phyloP scores from a whole-genome alignment of 495 filamentous ascomycete species.

The Hyaloscypha variabilis region DNA sequence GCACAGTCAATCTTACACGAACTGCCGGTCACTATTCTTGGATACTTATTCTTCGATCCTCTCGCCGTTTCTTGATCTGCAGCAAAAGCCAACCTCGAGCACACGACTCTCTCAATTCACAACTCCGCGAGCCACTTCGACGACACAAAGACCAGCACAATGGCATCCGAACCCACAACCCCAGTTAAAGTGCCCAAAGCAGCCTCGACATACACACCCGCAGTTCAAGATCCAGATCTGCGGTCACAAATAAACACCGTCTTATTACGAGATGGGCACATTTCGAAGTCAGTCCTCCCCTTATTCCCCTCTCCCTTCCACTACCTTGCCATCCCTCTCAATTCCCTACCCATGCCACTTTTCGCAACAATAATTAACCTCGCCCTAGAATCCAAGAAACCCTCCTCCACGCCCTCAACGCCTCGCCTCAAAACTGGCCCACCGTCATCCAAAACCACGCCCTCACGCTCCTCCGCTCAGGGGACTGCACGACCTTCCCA shows the following conservation, averaged over 20 bases:
- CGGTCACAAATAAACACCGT: slow-evolving; percentile 54
- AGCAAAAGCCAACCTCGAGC: neutral
- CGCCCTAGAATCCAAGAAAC: slow-evolving; percentile 56
- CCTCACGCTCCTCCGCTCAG: slow-evolving; percentile 52
- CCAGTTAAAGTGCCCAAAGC: slow-evolving; percentile 55
- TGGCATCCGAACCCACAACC: slow-evolving; percentile 43
- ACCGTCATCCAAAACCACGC: slow-evolving; percentile 49
- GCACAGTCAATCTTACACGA: neutral
- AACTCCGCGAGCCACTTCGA: neutral
- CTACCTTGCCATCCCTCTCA: neutral
- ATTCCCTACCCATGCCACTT: neutral
- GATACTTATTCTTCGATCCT: neutral
- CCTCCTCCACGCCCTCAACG: slow-evolving; percentile 54
- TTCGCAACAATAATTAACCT: slow-evolving; percentile 4
- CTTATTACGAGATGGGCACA: slow-evolving; percentile 50
- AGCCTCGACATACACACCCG: slow-evolving; percentile 50
- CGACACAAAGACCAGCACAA: slow-evolving; percentile 9
- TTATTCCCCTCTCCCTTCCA: neutral
- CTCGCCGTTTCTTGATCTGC: neutral
- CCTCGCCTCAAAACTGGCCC: slow-evolving; percentile 56
- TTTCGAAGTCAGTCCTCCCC: slow-evolving; percentile 42
- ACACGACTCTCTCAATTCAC: neutral
- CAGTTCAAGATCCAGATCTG: slow-evolving; percentile 53
- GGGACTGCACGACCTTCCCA: slow-evolving; percentile 54
- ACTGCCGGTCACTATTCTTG: neutral